A percentile compares a stretch with the other conserved stretches of the same genome.
phyloP scores from a whole-genome alignment of 106 monocot species.

The Hemerocallis citrina region DNA sequence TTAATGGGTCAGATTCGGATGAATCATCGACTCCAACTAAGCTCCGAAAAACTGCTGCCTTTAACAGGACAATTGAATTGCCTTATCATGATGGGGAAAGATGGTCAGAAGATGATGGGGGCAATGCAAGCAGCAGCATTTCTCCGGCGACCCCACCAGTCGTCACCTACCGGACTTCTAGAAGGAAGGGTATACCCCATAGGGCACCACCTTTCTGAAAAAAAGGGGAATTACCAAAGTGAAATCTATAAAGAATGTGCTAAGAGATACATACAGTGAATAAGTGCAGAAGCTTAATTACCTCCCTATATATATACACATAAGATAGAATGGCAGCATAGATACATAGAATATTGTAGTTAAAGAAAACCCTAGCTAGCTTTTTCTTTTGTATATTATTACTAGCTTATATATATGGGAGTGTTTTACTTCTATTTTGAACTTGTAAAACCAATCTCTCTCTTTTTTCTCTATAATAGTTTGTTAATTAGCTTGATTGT shows the following conservation, averaged over 20 bases:
- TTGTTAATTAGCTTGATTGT: neutral
- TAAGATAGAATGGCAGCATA: conserved; percentile 1
- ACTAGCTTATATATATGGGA: conserved; percentile 5
- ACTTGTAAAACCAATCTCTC: conserved; percentile 4
- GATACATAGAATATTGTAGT: conserved; percentile 8
- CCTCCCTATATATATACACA: neutral
- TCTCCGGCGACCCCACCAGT: conserved; percentile 80
- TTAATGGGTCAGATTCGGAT: conserved; percentile 33
- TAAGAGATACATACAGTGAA: conserved; percentile 6
- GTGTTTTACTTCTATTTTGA: conserved; percentile 4
- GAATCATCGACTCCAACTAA: conserved; percentile 35
- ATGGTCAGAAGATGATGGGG: conserved; percentile 21
- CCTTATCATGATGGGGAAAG: neutral
- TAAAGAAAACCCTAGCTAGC: conserved; percentile 1
- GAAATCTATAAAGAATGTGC: neutral
- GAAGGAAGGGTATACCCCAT: conserved; percentile 91
- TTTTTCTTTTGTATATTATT: neutral
- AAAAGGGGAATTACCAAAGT: conserved; percentile 4
- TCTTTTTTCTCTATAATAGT: neutral
- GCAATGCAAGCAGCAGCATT: conserved; percentile 23
- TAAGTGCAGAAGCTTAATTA: conserved; percentile 9
- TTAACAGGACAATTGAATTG: conserved; percentile 11
- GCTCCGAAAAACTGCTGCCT: conserved; percentile 21
- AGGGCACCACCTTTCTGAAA: conserved; percentile 55
- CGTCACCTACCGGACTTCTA: conserved; percentile 49